Percentiles rank a stretch among this genome's conserved stretches.
Conservation (phyloP, 805 yeast species). For the Metschnikowia similis region DNA sequence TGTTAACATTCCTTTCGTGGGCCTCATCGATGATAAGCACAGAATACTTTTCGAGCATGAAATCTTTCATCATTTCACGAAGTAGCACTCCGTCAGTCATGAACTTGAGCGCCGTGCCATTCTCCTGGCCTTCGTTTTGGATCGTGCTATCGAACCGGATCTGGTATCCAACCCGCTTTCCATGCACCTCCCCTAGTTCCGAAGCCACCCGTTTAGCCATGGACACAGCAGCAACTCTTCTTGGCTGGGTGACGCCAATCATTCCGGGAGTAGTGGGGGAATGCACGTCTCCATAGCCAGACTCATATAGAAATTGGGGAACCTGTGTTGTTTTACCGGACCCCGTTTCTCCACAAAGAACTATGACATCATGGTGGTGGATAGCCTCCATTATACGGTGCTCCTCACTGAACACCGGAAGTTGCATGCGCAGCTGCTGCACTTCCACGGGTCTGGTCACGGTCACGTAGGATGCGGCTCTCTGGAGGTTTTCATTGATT, state of each 20-base stretch:
- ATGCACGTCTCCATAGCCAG: constrained; percentile 78
- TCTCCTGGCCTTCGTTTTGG: constrained; percentile 41
- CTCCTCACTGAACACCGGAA: constrained; percentile 91
- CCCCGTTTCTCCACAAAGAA: constrained; percentile 97
- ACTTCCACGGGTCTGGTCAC: constrained; percentile 64
- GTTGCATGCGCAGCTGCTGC: constrained; percentile 59
- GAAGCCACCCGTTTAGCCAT: constrained; percentile 78
- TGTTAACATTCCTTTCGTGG: constrained; percentile 92
- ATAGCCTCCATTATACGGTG: constrained; percentile 94
- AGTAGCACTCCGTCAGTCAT: constrained; percentile 95
- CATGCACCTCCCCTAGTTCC: constrained; percentile 67
- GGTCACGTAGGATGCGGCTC: constrained; percentile 65
- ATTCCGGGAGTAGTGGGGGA: constrained; percentile 66
- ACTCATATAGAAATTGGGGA: constrained; percentile 91
- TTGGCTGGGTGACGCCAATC: constrained; percentile 95
- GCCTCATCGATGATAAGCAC: constrained; percentile 93
- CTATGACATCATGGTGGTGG: constrained; percentile 83
- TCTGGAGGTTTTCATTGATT: constrained; percentile 45
- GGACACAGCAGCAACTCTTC: constrained; percentile 91
- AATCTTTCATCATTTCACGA: constrained; percentile 89
- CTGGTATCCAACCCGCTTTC: constrained; percentile 70
- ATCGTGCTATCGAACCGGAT: constrained; percentile 74
- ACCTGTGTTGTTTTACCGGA: constrained; percentile 98
- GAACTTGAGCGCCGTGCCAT: constrained; percentile 69
- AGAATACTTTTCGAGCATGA: constrained; percentile 75